Conservation (phyloP, 306 rosid species). For the Potentilla sterilis region DNA sequence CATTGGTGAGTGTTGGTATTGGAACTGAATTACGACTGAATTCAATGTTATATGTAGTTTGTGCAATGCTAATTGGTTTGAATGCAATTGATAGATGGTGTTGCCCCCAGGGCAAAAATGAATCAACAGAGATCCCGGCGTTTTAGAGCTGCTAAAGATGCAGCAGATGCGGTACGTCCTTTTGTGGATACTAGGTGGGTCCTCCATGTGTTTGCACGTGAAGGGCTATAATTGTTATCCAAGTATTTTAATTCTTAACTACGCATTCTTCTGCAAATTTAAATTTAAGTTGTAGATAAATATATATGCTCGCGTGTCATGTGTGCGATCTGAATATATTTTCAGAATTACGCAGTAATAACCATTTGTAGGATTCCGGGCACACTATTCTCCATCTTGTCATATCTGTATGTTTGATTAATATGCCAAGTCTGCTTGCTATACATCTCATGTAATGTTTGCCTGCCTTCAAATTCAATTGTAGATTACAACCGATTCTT, state of each 20-base stretch:
- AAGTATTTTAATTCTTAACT: background rate
- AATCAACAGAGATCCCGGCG: slow-evolving; percentile 94
- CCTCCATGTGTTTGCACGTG: slow-evolving; percentile 24
- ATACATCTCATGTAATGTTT: background rate
- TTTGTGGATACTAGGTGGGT: slow-evolving; percentile 34
- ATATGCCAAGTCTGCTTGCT: background rate
- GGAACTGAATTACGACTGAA: background rate
- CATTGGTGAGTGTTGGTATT: slow-evolving; percentile 59
- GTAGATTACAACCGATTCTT: background rate
- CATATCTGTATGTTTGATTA: background rate
- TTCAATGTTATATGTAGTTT: slow-evolving; percentile 9
- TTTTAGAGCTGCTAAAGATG: slow-evolving; percentile 94
- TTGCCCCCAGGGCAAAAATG: slow-evolving; percentile 99
- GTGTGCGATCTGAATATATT: background rate
- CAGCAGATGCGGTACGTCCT: slow-evolving; percentile 76
- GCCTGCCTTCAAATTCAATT: background rate
- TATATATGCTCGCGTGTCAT: background rate
- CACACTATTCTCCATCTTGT: background rate
- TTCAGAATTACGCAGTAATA: background rate
- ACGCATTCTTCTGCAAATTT: background rate
- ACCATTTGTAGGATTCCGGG: background rate
- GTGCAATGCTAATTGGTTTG: slow-evolving; percentile 19
- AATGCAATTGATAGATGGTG: slow-evolving; percentile 66
- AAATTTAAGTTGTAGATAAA: background rate
- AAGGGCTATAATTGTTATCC: slow-evolving; percentile 12